Conservation (phyloP, 169 alveolate species). For the Eimeria praecox region DNA sequence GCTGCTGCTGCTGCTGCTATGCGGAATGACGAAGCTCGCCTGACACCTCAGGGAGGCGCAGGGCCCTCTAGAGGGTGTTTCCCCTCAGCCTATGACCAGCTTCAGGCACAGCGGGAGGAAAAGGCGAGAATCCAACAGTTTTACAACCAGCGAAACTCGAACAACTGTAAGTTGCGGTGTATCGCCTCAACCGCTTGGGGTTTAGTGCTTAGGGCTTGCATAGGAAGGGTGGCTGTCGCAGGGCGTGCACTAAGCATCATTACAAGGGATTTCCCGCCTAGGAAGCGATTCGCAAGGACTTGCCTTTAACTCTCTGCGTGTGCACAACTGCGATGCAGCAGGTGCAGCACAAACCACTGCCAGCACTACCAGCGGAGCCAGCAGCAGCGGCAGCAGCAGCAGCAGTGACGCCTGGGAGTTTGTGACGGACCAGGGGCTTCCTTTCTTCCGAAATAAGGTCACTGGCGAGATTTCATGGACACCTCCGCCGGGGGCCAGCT, state of each 20-base stretch:
- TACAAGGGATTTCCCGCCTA: not conserved
- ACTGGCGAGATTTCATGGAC: constrained; percentile 67
- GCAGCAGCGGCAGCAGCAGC: constrained; percentile 73
- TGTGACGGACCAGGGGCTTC: constrained; percentile 76
- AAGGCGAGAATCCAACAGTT: constrained; percentile 32
- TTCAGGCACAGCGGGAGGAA: constrained; percentile 29
- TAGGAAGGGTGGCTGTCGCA: not conserved
- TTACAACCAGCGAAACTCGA: not conserved
- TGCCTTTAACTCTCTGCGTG: not conserved
- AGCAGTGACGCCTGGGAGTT: constrained; percentile 44
- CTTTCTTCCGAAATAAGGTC: constrained; percentile 40
- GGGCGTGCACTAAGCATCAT: not conserved
- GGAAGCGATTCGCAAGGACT: not conserved
- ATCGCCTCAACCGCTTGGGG: not conserved
- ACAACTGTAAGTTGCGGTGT: not conserved
- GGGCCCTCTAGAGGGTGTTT: not conserved
- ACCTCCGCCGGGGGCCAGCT: constrained; percentile 69
- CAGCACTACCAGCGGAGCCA: not conserved
- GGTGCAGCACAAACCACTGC: not conserved
- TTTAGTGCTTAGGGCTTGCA: not conserved
- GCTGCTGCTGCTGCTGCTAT: constrained; percentile 81
- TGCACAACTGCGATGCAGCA: not conserved
- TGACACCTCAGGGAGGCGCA: not conserved
- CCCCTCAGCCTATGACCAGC: constrained; percentile 28
- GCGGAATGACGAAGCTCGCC: constrained; percentile 47